Evolutionary conservation across 352 stramenopile genomes (phyloP).

Genomic region (Pythium aphanidermatum): DNA sequence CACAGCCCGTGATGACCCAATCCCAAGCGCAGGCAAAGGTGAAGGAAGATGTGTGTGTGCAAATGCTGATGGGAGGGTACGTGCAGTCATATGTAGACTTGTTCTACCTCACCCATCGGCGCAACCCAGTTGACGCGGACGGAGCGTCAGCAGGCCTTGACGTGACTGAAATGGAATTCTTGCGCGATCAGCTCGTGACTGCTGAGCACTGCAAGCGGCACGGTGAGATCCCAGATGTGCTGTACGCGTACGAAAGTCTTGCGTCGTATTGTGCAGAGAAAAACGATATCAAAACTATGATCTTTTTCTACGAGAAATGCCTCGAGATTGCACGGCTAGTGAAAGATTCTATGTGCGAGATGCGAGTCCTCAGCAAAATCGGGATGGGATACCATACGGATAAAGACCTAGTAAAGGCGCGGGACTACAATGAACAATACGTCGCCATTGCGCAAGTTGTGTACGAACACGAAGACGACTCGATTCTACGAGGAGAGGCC

Average conservation of each 20-base stretch:
- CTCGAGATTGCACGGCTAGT: slow-evolving; percentile 87
- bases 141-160: slow-evolving; percentile 16
- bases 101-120: slow-evolving; percentile 90
- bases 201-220: slow-evolving; percentile 86
- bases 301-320: slow-evolving; percentile 93
- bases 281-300: slow-evolving; percentile 82
- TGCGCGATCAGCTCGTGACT: slow-evolving; percentile 81
- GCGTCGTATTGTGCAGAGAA: slow-evolving; percentile 70
- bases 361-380: slow-evolving; percentile 80
- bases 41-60: slow-evolving; percentile 77
- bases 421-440: slow-evolving; percentile 76
- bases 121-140: slow-evolving; percentile 19
- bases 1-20: slow-evolving; percentile 8
- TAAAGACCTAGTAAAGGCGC: slow-evolving; percentile 63
- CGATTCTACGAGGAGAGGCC: slow-evolving; percentile 39
- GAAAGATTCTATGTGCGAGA: slow-evolving; percentile 82
- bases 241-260: slow-evolving; percentile 79
- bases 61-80: slow-evolving; percentile 85
- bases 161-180: slow-evolving; percentile 73
- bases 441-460: slow-evolving; percentile 64
- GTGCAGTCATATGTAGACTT: slow-evolving; percentile 94
- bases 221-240: slow-evolving; percentile 83
- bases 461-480: slow-evolving; percentile 66
- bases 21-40: slow-evolving; percentile 46
- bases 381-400: slow-evolving; percentile 75